A percentile compares a stretch with the other conserved stretches of the same genome.
Conservation (phyloP, 768 basidiomycete genomes). For the Porphyrellus cyaneotinctus region DNA sequence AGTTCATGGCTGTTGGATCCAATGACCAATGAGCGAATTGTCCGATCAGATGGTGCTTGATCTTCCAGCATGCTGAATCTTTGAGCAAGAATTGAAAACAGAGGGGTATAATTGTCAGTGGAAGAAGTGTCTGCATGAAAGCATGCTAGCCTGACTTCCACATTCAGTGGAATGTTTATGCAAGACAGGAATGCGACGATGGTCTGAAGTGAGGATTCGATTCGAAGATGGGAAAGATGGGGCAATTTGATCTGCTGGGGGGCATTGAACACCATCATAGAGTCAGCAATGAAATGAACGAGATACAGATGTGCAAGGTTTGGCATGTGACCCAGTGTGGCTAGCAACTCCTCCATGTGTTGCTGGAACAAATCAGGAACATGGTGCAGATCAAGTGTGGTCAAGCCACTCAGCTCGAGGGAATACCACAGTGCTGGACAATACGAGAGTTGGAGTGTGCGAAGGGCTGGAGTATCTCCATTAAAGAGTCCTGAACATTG, state of each 20-base stretch:
- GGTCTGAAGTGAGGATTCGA: slow-evolving; percentile 3
- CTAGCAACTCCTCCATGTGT: slow-evolving; percentile 28
- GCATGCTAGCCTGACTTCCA: not conserved
- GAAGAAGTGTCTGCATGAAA: not conserved
- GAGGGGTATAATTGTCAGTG: not conserved
- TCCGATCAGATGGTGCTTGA: not conserved
- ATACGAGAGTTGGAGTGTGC: not conserved
- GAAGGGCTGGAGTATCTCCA: not conserved
- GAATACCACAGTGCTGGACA: not conserved
- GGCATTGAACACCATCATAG: not conserved
- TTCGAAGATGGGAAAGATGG: slow-evolving; percentile 2
- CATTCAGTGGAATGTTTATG: not conserved
- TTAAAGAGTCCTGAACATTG: not conserved
- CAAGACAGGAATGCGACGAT: slow-evolving; percentile 2
- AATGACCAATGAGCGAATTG: not conserved
- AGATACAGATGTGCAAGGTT: slow-evolving; percentile 32
- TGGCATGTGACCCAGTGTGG: slow-evolving; percentile 34
- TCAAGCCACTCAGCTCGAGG: slow-evolving; percentile 23
- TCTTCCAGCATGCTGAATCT: not conserved
- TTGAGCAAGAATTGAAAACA: slow-evolving; percentile 1
- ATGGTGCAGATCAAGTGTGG: slow-evolving; percentile 32
- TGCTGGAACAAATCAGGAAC: slow-evolving; percentile 23
- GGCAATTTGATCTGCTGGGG: not conserved
- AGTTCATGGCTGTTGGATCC: too few relatives aligned
- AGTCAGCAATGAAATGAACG: slow-evolving; percentile 25